Evolutionary conservation across 805 yeast genomes (phyloP).

Genomic region (Lipomyces lipofer): DNA sequence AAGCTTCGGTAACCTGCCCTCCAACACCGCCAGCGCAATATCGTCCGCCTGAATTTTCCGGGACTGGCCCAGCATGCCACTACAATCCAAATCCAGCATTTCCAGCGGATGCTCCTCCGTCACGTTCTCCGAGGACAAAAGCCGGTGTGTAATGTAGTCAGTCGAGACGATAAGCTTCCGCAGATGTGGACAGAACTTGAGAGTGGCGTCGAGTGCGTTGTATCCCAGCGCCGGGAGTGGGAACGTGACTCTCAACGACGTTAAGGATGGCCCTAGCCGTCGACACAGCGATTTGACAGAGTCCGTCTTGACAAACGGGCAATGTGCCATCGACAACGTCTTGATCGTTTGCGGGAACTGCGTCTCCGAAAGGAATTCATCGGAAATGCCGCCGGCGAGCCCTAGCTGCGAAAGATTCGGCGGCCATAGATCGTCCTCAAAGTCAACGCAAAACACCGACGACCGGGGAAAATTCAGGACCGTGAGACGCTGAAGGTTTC

Average conservation of each 20-base stretch:
- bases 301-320: slow-evolving; percentile 71
- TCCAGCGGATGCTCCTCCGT: slow-evolving; percentile 53
- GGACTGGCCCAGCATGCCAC: slow-evolving; percentile 81
- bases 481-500: slow-evolving; percentile 60
- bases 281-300: slow-evolving; percentile 63
- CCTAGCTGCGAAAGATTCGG: slow-evolving; percentile 67
- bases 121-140: slow-evolving; percentile 42
- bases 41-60: slow-evolving; percentile 86
- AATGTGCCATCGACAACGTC: slow-evolving; percentile 77
- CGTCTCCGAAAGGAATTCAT: slow-evolving; percentile 69
- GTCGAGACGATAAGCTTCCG: slow-evolving; percentile 65
- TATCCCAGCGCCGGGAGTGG: slow-evolving; percentile 83
- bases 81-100: slow-evolving; percentile 70
- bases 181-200: slow-evolving; percentile 75
- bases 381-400: slow-evolving; percentile 85
- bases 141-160: slow-evolving; percentile 64
- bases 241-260: slow-evolving; percentile 66
- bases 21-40: slow-evolving; percentile 78
- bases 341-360: slow-evolving; percentile 72
- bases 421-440: slow-evolving; percentile 70
- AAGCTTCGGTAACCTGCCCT: slow-evolving; percentile 70
- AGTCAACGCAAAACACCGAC: slow-evolving; percentile 62
- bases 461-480: slow-evolving; percentile 86
- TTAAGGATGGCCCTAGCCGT: slow-evolving; percentile 66
- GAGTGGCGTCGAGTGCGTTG: slow-evolving; percentile 69